These are phyloP conservation scores for Fusarium keratoplasticum DNA, from an alignment of 2,329 filamentous ascomycete species.

Conservation along the genomic window DNA sequence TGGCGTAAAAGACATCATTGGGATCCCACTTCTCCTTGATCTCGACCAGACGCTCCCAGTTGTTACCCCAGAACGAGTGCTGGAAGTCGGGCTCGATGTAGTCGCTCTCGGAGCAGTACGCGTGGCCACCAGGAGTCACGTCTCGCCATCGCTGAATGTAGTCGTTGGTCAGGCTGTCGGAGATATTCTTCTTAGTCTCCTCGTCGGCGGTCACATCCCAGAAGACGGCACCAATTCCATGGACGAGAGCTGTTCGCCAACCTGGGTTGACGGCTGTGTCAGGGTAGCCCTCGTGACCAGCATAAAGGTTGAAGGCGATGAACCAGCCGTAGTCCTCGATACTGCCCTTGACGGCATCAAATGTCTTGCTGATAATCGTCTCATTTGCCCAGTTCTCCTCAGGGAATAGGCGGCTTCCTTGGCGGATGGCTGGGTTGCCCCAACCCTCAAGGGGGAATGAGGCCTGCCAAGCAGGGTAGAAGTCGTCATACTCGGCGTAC, in stretches of 20 bases:
- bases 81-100: slow-evolving; percentile 59
- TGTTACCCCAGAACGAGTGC: slow-evolving; percentile 59
- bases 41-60: slow-evolving; percentile 54
- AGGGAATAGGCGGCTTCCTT: slow-evolving; percentile 33
- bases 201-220: slow-evolving; percentile 19
- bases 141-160: slow-evolving; percentile 25
- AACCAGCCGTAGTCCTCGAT: slow-evolving; percentile 28
- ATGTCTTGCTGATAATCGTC: slow-evolving; percentile 11
- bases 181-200: slow-evolving; percentile 18
- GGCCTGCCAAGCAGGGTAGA: slow-evolving; percentile 42
- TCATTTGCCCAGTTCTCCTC: slow-evolving; percentile 25
- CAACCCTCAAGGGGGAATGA: slow-evolving; percentile 41
- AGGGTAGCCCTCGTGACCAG: slow-evolving; percentile 21
- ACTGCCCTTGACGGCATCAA: slow-evolving; percentile 23
- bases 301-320: slow-evolving; percentile 29
- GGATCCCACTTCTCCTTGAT: slow-evolving; percentile 64
- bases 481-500: slow-evolving; percentile 41
- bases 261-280: slow-evolving; percentile 27
- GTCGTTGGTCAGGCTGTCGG: slow-evolving; percentile 18
- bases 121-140: slow-evolving; percentile 53
- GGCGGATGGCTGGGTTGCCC: slow-evolving; percentile 42
- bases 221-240: slow-evolving; percentile 22
- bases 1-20: slow-evolving; percentile 59
- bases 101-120: slow-evolving; percentile 65
- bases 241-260: slow-evolving; percentile 24